phyloP scores from a whole-genome alignment of 108 stramenopile genomes.

The Nannochloropsis gaditana region DNA sequence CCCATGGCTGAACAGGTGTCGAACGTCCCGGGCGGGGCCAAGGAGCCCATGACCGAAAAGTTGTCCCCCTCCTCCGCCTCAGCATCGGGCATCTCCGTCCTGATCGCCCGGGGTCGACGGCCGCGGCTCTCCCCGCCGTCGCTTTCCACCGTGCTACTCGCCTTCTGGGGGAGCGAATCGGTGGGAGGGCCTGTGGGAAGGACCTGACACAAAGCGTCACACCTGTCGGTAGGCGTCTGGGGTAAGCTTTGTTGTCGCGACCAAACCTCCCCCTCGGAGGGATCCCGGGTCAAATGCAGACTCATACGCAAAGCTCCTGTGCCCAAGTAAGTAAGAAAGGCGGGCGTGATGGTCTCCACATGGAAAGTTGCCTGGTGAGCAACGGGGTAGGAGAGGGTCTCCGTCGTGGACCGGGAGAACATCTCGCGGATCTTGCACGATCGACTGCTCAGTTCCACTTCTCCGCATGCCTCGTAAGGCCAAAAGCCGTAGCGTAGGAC shows the following conservation, averaged over 20 bases:
- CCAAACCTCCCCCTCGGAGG: neutral
- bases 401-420: slow-evolving; percentile 5
- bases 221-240: neutral
- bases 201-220: neutral
- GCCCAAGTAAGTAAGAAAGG: neutral
- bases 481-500: neutral
- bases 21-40: neutral
- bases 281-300: neutral
- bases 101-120: neutral
- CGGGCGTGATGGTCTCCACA: neutral
- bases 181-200: neutral
- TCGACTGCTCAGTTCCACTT: neutral
- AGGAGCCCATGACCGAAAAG: neutral
- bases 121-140: neutral
- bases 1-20: neutral
- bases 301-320: neutral
- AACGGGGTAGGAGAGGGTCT: neutral
- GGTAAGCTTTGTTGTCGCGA: neutral
- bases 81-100: neutral
- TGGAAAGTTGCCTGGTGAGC: neutral
- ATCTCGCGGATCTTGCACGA: neutral
- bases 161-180: neutral
- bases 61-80: slow-evolving; percentile 9
- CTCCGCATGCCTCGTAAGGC: neutral
- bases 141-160: neutral